Base-by-base conservation (phyloP, 2,329 filamentous ascomycete species). In the Aureobasidium sp. region DNA sequence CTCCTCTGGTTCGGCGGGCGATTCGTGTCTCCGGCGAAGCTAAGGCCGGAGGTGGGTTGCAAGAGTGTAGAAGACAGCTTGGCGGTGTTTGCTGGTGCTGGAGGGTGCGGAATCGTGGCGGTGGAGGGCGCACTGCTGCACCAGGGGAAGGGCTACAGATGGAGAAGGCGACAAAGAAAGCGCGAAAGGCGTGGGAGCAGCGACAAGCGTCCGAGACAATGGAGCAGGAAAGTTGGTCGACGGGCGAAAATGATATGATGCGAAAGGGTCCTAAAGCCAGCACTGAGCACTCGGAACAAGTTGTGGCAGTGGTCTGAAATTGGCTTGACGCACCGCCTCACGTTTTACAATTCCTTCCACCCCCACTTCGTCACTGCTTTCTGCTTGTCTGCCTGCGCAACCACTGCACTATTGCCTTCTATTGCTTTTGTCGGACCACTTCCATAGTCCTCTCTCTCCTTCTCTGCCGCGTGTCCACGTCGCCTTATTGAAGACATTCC, bases 11-110 rank as follows among this genome's bases (percentile, higher is more conserved):
- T 82, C 77, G 77, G 82, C 80, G 68, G 86, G 81, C 77, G 86
- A 82, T 89, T 88, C 70, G 86, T 85, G 78, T 88, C 87, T 81
- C 87, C 87, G 81, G 91, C 88, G 83, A 94, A 95, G 77, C 90
- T 91, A 82, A 94, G 74, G 69, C 75, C 88, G 57, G 57, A 59
- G 45, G 57, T 42, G 75, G 90, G 90, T 76, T 90, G 88, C 72
- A 95, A 84, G 72, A 96, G 83, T 77, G 94, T 87, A 76, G 92
- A 90, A 87, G 91, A 93, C 90, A 95, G 87, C 81, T 96, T 95
- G 90, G 88, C 90, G 90, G 90, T 93, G 78, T 89, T 89, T 59
- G 57, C 41, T 44, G 25, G 25, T 42, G 30, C 39, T 30, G 50
- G 42, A 27, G 50, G 50, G 50, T 30, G 37, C 10, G 50, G n/a